phyloP scores from a whole-genome alignment of 2,329 filamentous ascomycete species.

The Escovopsis sp. region DNA sequence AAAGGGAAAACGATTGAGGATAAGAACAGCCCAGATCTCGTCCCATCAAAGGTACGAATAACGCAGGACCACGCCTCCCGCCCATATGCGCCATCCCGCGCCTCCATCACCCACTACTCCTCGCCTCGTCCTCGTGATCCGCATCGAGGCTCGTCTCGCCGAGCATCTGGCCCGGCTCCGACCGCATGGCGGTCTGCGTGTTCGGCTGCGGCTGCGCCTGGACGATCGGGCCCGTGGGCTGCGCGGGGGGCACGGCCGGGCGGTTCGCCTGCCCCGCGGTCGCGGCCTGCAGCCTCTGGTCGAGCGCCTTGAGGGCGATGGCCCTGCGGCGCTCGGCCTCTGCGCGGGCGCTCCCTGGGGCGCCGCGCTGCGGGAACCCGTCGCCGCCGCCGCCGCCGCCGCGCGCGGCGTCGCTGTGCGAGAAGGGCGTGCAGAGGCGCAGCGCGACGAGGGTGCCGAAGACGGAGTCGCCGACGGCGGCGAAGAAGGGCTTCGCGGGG shows the following conservation, averaged over 20 bases:
- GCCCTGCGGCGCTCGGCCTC: conserved; percentile 85
- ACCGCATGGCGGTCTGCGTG: conserved; percentile 43
- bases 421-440: conserved; percentile 73
- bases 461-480: conserved; percentile 55
- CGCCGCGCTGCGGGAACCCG: conserved; percentile 35
- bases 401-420: conserved; percentile 50
- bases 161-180: conserved; percentile 39
- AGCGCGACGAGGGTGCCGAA: conserved; percentile 63
- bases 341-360: conserved; percentile 59
- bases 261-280: conserved; percentile 26
- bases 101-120: too few relatives aligned
- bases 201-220: conserved; percentile 41
- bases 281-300: conserved; percentile 82
- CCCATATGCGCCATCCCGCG: too few relatives aligned
- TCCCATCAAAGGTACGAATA: too few relatives aligned
- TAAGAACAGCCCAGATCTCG: too few relatives aligned
- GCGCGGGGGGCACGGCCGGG: conserved; percentile 21
- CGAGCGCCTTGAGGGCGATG: conserved; percentile 77
- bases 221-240: conserved; percentile 38
- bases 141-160: conserved; percentile 59
- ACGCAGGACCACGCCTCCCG: too few relatives aligned
- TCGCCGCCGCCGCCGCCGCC: conserved; percentile 55
- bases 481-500: conserved; percentile 62
- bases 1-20: too few relatives aligned
- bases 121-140: conserved; percentile 32